A percentile compares a stretch with the other conserved stretches of the same genome.
These are phyloP conservation scores for Ulota crispa DNA, from an alignment of 225 moss, liverwort and hornwort species.

Conservation along the genomic window DNA sequence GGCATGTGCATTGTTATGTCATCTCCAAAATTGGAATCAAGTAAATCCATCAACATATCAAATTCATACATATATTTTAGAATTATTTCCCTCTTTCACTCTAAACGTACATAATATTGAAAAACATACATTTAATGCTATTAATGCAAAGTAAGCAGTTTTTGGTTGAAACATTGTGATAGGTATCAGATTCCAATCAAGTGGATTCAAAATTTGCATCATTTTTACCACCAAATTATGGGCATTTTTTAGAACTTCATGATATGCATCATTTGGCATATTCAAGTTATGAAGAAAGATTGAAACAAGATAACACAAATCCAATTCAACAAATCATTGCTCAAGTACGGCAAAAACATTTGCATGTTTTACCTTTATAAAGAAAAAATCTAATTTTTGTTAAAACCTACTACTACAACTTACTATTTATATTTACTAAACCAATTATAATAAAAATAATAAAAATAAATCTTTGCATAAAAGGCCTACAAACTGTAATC, in stretches of 20 bases:
- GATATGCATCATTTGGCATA: slow-evolving; percentile 64
- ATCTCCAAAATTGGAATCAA: slow-evolving; percentile 81
- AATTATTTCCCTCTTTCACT: too few relatives aligned
- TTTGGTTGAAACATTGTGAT: neutral
- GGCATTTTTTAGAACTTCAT: slow-evolving; percentile 52
- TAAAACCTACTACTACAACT: too few relatives aligned
- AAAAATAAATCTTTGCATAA: too few relatives aligned
- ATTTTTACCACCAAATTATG: slow-evolving; percentile 49
- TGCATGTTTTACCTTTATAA: too few relatives aligned
- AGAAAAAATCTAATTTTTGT: too few relatives aligned
- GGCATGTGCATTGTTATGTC: slow-evolving; percentile 49
- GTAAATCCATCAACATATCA: slow-evolving; percentile 11
- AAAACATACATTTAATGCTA: neutral
- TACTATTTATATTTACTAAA: too few relatives aligned
- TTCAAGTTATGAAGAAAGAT: slow-evolving; percentile 48
- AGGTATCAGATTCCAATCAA: slow-evolving; percentile 48
- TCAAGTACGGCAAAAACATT: slow-evolving; percentile 31
- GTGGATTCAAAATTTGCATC: slow-evolving; percentile 29
- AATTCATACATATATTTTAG: too few relatives aligned
- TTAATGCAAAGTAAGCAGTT: neutral
- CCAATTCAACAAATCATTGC: slow-evolving; percentile 28
- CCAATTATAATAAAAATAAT: too few relatives aligned
- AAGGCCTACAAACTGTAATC: too few relatives aligned
- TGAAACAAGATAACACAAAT: slow-evolving; percentile 22
- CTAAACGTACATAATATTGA: too few relatives aligned